Conservation (phyloP, 371 early-diverging fungal genomes). For the Syncephalastrum contaminatum region DNA sequence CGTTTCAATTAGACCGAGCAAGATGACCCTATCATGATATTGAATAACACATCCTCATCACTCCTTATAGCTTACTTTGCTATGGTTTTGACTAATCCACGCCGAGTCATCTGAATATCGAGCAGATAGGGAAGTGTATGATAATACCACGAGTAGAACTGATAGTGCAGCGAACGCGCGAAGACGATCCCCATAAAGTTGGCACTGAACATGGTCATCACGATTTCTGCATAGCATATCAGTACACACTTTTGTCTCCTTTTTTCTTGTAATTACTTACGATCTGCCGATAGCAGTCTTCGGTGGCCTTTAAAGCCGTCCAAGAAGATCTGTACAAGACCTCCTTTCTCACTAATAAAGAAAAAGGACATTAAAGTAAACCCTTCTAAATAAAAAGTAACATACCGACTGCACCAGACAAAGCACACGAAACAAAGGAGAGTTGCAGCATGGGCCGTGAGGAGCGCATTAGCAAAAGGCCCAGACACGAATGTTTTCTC, state of each 20-base stretch:
- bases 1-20: constrained; percentile 41
- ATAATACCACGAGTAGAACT: constrained; percentile 95
- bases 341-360: neutral
- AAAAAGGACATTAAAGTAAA: constrained; percentile 1
- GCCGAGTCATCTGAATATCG: constrained; percentile 26
- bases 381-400: neutral
- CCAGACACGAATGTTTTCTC: constrained; percentile 64
- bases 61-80: no score
- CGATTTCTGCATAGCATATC: constrained; percentile 52
- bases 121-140: constrained; percentile 83
- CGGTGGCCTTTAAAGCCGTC: constrained; percentile 7
- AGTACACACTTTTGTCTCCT: constrained; percentile 7
- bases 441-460: constrained; percentile 59
- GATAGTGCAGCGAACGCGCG: constrained; percentile 90
- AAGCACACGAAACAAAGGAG: constrained; percentile 59
- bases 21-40: constrained; percentile 20
- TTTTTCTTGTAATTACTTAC: constrained; percentile 23
- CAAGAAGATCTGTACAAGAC: constrained; percentile 4
- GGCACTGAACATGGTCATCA: constrained; percentile 69
- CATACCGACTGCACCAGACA: constrained; percentile 54
- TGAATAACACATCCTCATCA: neutral
- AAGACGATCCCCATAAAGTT: constrained; percentile 89
- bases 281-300: constrained; percentile 29
- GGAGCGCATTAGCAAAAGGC: constrained; percentile 57
- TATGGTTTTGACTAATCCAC: constrained; percentile 7